Conservation (phyloP, 768 basidiomycete genomes). For the Tulasnella sp. region DNA sequence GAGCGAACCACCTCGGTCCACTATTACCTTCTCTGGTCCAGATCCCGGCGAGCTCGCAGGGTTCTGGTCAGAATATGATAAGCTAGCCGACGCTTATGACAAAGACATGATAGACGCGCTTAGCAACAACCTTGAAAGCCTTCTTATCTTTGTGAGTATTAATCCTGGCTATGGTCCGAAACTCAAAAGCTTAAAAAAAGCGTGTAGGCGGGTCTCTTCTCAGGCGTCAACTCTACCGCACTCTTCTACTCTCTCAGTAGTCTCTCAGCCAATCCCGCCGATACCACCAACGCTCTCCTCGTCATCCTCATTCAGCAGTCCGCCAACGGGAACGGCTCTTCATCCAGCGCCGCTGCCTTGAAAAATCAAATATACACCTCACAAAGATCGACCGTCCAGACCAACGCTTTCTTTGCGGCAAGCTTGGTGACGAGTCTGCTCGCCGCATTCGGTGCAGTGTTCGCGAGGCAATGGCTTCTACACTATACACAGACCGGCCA, state of each 20-base stretch:
- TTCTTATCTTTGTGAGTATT: neutral
- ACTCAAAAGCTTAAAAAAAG: no score
- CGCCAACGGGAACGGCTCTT: no score
- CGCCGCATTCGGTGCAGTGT: neutral
- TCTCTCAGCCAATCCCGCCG: neutral
- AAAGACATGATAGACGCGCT: neutral
- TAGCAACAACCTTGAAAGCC: no score
- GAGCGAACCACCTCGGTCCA: no score
- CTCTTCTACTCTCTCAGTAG: neutral
- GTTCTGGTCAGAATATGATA: neutral
- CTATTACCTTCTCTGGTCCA: no score
- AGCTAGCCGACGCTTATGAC: neutral
- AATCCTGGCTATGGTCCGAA: no score
- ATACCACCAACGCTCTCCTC: constrained; percentile 3
- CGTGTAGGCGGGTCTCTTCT: constrained; percentile 14
- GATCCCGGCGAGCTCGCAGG: no score
- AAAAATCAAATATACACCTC: neutral
- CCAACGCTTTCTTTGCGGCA: neutral
- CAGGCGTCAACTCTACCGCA: constrained; percentile 3
- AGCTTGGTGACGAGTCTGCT: neutral
- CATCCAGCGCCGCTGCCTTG: neutral
- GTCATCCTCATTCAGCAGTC: neutral
- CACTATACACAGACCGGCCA: neutral
- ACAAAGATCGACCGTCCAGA: neutral
- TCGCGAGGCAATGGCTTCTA: neutral